Evolutionary conservation across 495 filamentous ascomycete species (phyloP).

Genomic region (Daldinia vernicosa): DNA sequence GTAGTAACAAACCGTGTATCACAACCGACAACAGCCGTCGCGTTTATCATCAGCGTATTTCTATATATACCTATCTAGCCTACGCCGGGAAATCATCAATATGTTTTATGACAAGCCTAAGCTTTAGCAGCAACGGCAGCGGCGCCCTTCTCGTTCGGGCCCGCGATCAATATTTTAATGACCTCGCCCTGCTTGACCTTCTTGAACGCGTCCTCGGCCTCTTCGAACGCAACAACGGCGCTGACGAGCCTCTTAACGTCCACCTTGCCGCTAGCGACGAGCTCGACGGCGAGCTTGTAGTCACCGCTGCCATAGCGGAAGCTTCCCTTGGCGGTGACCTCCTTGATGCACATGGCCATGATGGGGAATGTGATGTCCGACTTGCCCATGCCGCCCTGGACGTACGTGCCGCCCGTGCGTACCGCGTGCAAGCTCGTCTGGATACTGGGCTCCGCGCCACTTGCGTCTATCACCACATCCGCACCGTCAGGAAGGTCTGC

Average conservation of each 20-base stretch:
- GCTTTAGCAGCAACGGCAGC: neutral
- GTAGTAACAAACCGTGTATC: neutral
- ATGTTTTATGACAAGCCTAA: neutral
- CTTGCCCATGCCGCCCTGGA: constrained; percentile 87
- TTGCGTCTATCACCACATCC: constrained; percentile 84
- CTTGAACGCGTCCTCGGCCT: constrained; percentile 81
- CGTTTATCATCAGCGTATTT: neutral
- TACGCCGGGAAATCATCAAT: neutral
- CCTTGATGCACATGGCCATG: constrained; percentile 79
- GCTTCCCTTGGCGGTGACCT: constrained; percentile 79
- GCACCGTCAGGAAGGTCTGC: constrained; percentile 64
- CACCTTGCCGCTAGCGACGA: constrained; percentile 70
- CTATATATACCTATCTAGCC: neutral
- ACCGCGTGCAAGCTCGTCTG: constrained; percentile 77
- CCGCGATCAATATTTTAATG: constrained; percentile 86
- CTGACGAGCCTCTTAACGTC: constrained; percentile 77
- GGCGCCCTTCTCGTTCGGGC: constrained; percentile 56
- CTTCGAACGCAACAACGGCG: constrained; percentile 71
- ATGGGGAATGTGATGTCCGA: constrained; percentile 83
- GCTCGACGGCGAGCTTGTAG: constrained; percentile 77
- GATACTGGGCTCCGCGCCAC: constrained; percentile 80
- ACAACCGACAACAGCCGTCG: neutral
- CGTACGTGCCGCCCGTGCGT: constrained; percentile 77
- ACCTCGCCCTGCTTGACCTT: constrained; percentile 78
- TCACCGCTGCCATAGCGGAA: constrained; percentile 87